phyloP scores from a whole-genome alignment of 371 early-diverging fungal genomes.

The Apophysomyces trapeziformis region DNA sequence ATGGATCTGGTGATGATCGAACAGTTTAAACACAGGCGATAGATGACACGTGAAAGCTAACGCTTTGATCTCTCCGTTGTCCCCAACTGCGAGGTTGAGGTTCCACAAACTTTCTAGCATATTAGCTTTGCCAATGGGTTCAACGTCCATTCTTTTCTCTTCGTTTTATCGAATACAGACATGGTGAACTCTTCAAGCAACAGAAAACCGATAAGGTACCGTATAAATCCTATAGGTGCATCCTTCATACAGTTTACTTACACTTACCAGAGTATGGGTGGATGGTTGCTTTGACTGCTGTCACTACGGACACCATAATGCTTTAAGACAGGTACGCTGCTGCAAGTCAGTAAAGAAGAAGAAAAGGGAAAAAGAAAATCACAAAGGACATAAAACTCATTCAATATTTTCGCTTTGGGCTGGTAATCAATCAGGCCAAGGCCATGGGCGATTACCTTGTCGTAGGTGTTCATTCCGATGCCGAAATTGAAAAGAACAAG shows the following conservation, averaged over 20 bases:
- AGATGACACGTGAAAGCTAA: slow-evolving; percentile 2
- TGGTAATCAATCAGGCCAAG: slow-evolving; percentile 67
- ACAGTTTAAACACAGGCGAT: slow-evolving; percentile 7
- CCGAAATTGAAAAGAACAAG: slow-evolving; percentile 90
- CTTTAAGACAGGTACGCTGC: slow-evolving; percentile 82
- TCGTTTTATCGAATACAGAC: neutral
- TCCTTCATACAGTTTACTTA: too few relatives aligned
- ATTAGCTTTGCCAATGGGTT: neutral
- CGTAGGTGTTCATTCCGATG: slow-evolving; percentile 96
- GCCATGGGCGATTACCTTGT: slow-evolving; percentile 93
- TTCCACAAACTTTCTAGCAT: slow-evolving; percentile 6
- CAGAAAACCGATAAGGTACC: slow-evolving; percentile 16
- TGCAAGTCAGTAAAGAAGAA: too few relatives aligned
- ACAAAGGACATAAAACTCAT: too few relatives aligned
- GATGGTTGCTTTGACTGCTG: slow-evolving; percentile 98
- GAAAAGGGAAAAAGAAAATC: neutral
- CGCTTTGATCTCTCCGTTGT: slow-evolving; percentile 9
- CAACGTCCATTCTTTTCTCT: neutral
- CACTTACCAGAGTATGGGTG: slow-evolving; percentile 69
- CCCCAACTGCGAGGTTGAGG: slow-evolving; percentile 1
- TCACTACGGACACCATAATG: slow-evolving; percentile 97
- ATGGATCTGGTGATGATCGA: neutral
- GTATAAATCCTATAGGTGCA: too few relatives aligned
- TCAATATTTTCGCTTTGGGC: too few relatives aligned
- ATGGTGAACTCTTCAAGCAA: neutral